These are phyloP conservation scores for Podila horticola DNA, from an alignment of 192 early-diverging fungal species.

Conservation along the genomic window DNA sequence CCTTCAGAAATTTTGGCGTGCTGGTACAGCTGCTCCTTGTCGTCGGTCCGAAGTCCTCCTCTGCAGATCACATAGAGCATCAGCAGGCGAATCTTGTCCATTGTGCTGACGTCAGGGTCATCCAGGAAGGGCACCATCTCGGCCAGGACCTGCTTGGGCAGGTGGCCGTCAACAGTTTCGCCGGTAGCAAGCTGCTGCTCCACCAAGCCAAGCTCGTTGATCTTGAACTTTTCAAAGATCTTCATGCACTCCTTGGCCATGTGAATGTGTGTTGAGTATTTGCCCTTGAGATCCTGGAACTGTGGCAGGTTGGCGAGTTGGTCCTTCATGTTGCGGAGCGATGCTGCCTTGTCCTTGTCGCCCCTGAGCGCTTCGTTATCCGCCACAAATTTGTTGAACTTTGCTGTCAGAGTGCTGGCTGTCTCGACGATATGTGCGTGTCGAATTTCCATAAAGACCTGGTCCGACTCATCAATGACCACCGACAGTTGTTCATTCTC, in stretches of 20 bases:
- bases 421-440: conserved; percentile 88
- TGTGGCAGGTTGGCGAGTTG: conserved; percentile 85
- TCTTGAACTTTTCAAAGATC: conserved; percentile 74
- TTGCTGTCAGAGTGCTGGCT: conserved; percentile 72
- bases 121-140: conserved; percentile 84
- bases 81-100: conserved; percentile 81
- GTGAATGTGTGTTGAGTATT: conserved; percentile 88
- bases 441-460: conserved; percentile 79
- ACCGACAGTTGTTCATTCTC: conserved; percentile 56
- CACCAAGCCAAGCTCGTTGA: conserved; percentile 75
- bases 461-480: conserved; percentile 79
- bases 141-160: conserved; percentile 72
- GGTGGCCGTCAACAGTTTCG: conserved; percentile 75
- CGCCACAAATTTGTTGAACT: conserved; percentile 81
- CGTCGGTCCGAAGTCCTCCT: conserved; percentile 79
- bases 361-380: conserved; percentile 77
- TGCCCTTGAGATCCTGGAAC: conserved; percentile 83
- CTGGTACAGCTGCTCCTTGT: conserved; percentile 72
- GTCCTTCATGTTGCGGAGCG: conserved; percentile 87
- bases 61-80: conserved; percentile 86
- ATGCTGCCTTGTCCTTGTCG: conserved; percentile 65
- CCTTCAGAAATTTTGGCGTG: conserved; percentile 77
- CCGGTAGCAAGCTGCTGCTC: conserved; percentile 87
- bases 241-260: conserved; percentile 87
- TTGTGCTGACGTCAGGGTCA: conserved; percentile 68